Evolutionary conservation across 2,329 filamentous ascomycete species (phyloP).

Genomic region (Celoporthe dispersa): DNA sequence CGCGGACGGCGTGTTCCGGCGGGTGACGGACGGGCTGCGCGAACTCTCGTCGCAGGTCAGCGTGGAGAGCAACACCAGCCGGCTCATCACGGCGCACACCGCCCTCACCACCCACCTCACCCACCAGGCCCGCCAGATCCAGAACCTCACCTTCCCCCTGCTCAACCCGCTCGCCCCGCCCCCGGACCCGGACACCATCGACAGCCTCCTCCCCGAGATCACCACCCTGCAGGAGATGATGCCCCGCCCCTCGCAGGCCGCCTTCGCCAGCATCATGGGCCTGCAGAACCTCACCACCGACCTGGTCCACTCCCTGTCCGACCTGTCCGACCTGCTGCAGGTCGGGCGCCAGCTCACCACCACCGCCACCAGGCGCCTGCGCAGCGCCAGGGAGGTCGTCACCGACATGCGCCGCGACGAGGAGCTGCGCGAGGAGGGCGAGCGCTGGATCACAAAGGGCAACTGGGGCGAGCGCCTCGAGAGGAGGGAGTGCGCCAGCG

Average conservation of each 20-base stretch:
- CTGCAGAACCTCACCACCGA: slow-evolving; percentile 74
- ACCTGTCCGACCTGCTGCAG: slow-evolving; percentile 88
- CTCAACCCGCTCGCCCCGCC: slow-evolving; percentile 70
- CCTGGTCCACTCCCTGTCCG: slow-evolving; percentile 78
- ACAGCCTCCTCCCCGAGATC: slow-evolving; percentile 71
- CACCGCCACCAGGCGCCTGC: slow-evolving; percentile 77
- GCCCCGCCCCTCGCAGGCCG: slow-evolving; percentile 65
- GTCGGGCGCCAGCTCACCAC: slow-evolving; percentile 90
- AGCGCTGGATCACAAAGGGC: slow-evolving; percentile 78
- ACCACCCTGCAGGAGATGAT: slow-evolving; percentile 67
- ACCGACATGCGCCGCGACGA: slow-evolving; percentile 83
- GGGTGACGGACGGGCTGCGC: slow-evolving; percentile 70
- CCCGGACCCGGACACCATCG: slow-evolving; percentile 67
- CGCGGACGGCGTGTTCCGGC: slow-evolving; percentile 67
- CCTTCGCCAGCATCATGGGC: slow-evolving; percentile 68
- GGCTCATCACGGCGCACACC: slow-evolving; percentile 75
- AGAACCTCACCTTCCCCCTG: slow-evolving; percentile 72
- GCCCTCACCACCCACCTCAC: slow-evolving; percentile 75
- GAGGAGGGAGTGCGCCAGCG: slow-evolving; percentile 78
- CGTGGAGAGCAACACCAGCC: slow-evolving; percentile 72
- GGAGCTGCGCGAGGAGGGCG: slow-evolving; percentile 80
- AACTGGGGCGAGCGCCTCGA: slow-evolving; percentile 81
- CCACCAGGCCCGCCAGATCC: slow-evolving; percentile 76
- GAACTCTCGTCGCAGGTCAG: slow-evolving; percentile 75
- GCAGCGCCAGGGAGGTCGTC: slow-evolving; percentile 82